Evolutionary conservation across 2,329 filamentous ascomycete genomes (phyloP).

Genomic region (Fusarium sororula): DNA sequence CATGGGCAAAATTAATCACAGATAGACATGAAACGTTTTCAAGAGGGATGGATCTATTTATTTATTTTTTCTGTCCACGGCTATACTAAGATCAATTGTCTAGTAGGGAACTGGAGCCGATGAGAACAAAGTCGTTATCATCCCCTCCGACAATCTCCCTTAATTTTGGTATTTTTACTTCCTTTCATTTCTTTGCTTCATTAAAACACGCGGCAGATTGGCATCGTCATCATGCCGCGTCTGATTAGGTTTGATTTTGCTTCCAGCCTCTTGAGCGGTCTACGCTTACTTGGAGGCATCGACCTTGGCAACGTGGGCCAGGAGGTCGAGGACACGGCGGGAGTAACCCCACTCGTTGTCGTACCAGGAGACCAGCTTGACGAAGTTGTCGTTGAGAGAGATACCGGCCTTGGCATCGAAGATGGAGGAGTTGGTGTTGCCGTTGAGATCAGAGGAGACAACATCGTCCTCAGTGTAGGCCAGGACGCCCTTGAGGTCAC

Average conservation of each 20-base stretch:
- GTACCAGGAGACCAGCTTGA: conserved; percentile 99
- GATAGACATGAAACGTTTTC: not conserved
- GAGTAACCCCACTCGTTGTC: conserved; percentile 99
- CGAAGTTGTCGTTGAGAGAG: conserved; percentile 96
- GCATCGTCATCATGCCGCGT: conserved; percentile 18
- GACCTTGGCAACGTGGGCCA: conserved; percentile 81
- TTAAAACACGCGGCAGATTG: conserved; percentile 36
- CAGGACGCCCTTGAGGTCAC: conserved; percentile 88
- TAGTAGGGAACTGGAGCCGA: conserved; percentile 34
- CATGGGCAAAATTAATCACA: not conserved
- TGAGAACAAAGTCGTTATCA: conserved; percentile 33
- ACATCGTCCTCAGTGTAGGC: conserved; percentile 97
- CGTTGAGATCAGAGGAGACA: conserved; percentile 93
- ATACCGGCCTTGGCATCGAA: conserved; percentile 99
- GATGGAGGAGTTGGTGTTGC: conserved; percentile 94
- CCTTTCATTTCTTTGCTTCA: conserved; percentile 37
- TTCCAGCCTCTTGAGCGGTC: conserved; percentile 34
- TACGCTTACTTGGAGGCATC: conserved; percentile 65
- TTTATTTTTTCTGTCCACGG: conserved; percentile 36
- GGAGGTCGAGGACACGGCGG: conserved; percentile 88
- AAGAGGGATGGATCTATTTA: conserved; percentile 39
- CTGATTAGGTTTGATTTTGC: conserved; percentile 40
- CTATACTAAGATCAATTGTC: conserved; percentile 39
- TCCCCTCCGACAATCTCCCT: conserved; percentile 39
- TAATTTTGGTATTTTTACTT: conserved; percentile 39